Conservation (phyloP, 2,329 filamentous ascomycete species). For the Leptographium wingfieldii region DNA sequence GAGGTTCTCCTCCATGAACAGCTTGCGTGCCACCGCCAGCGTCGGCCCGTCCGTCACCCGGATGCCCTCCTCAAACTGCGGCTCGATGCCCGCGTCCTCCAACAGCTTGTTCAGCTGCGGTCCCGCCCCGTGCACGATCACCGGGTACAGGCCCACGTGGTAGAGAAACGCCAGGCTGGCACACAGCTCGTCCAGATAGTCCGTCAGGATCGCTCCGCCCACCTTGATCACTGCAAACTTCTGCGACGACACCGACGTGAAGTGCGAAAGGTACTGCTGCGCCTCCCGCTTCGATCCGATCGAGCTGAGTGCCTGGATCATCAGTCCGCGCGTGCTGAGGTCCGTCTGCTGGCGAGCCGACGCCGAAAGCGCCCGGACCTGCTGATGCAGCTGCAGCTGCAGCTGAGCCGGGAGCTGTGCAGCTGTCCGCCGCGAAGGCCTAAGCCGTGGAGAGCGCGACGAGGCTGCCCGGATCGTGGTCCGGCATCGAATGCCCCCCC, state of each 20-base stretch:
- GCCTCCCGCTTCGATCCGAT: conserved; percentile 94
- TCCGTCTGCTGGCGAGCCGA: conserved; percentile 26
- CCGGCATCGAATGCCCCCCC: conserved; percentile 23
- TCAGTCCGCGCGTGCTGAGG: conserved; percentile 61
- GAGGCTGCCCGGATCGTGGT: conserved; percentile 9
- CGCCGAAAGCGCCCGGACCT: conserved; percentile 22
- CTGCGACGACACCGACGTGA: conserved; percentile 90
- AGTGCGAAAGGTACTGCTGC: conserved; percentile 94
- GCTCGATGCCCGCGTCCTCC: conserved; percentile 82
- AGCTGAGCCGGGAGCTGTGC: neutral
- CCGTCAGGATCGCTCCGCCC: conserved; percentile 87
- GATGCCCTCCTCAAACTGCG: conserved; percentile 93
- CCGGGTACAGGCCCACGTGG: conserved; percentile 86
- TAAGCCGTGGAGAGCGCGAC: neutral
- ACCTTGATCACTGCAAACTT: conserved; percentile 99
- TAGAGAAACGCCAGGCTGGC: conserved; percentile 83
- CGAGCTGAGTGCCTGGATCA: conserved; percentile 84
- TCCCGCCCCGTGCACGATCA: conserved; percentile 90
- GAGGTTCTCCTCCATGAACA: conserved; percentile 92
- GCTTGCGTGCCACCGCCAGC: conserved; percentile 73
- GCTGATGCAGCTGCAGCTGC: conserved; percentile 6
- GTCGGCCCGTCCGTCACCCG: conserved; percentile 94
- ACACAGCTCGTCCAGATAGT: conserved; percentile 85
- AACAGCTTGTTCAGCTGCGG: conserved; percentile 90
- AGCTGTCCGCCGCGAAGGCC: neutral